These are phyloP conservation scores for Daldinia vernicosa DNA, from an alignment of 495 filamentous ascomycete genomes.

Conservation along the genomic window DNA sequence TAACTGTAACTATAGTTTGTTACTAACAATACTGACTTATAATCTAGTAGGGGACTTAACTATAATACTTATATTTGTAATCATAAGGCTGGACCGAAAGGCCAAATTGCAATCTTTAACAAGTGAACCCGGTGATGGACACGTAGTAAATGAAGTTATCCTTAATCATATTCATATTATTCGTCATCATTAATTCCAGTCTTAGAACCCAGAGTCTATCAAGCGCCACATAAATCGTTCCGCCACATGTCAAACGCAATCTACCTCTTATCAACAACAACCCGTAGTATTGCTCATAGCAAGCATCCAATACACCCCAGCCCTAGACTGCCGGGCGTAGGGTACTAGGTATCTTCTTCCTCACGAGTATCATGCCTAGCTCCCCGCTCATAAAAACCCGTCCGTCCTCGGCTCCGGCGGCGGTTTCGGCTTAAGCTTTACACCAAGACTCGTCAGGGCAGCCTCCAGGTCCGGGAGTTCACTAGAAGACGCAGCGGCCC, in stretches of 20 bases:
- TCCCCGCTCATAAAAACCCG: conserved; percentile 31
- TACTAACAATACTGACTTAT: background rate
- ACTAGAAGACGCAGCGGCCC: conserved; percentile 53
- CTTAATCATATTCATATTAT: background rate
- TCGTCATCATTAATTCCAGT: background rate
- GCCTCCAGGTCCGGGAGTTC: conserved; percentile 45
- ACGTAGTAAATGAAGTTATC: background rate
- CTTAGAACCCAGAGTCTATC: background rate
- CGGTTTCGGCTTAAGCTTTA: conserved; percentile 35
- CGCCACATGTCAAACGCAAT: background rate
- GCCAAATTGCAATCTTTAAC: background rate
- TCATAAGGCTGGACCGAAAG: background rate
- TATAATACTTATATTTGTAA: background rate
- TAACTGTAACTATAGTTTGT: background rate
- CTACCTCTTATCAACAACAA: background rate
- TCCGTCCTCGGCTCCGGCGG: conserved; percentile 33
- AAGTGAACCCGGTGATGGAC: background rate
- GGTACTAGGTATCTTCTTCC: no score
- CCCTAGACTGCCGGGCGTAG: background rate
- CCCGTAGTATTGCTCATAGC: background rate
- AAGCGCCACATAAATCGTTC: background rate
- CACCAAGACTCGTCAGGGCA: conserved; percentile 22
- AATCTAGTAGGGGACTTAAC: background rate
- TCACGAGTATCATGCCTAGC: background rate
- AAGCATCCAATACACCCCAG: background rate